Conservation (phyloP, 306 rosid species). For the Neltuma alba region DNA sequence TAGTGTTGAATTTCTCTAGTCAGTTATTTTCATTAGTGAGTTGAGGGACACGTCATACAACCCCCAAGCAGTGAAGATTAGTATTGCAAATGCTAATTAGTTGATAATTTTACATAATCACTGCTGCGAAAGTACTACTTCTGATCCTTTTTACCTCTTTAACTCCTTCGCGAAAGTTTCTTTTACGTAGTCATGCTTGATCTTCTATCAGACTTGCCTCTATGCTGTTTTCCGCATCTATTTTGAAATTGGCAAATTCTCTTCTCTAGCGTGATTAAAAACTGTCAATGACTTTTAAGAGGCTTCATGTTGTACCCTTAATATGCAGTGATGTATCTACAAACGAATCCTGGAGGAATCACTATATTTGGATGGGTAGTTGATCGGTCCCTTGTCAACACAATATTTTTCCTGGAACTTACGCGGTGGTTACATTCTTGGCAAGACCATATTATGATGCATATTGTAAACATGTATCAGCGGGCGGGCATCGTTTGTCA, state of each 20-base stretch:
- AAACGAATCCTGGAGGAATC: slow-evolving; percentile 80
- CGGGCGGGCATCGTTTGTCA: not conserved
- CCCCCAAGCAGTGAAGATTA: not conserved
- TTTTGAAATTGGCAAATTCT: slow-evolving; percentile 14
- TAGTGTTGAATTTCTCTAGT: slow-evolving; percentile 12
- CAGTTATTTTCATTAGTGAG: slow-evolving; percentile 12
- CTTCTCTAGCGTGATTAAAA: slow-evolving; percentile 8
- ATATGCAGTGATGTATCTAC: slow-evolving; percentile 79
- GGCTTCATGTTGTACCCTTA: slow-evolving; percentile 25
- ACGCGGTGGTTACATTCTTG: slow-evolving; percentile 72
- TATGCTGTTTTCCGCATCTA: not conserved
- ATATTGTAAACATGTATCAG: not conserved
- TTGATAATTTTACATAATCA: not conserved
- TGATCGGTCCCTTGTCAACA: slow-evolving; percentile 74
- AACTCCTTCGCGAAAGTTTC: not conserved
- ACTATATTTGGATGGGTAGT: slow-evolving; percentile 88
- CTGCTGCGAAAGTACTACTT: not conserved
- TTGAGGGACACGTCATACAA: not conserved
- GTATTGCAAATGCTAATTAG: not conserved
- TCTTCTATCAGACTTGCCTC: not conserved
- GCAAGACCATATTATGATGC: slow-evolving; percentile 54
- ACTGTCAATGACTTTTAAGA: not conserved
- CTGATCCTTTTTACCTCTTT: not conserved
- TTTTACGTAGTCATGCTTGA: not conserved
- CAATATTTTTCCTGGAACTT: slow-evolving; percentile 75